phyloP scores from a whole-genome alignment of 1,139 yeast genomes.

The Yamadazyma buinensis region DNA sequence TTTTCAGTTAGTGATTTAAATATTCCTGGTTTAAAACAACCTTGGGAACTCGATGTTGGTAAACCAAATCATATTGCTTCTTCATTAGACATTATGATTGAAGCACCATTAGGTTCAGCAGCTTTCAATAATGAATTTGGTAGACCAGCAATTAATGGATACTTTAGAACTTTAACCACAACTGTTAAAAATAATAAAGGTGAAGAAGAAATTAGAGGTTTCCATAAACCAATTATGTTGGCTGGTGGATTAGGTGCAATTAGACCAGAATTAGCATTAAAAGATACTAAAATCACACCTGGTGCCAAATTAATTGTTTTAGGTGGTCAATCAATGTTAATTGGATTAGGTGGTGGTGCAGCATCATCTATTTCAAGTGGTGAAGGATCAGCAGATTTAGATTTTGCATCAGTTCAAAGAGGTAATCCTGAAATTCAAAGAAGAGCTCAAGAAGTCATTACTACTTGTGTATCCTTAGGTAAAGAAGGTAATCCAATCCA shows the following conservation, averaged over 20 bases:
- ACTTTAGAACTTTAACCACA: constrained; percentile 92
- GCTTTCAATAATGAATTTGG: constrained; percentile 99
- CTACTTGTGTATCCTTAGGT: constrained; percentile 86
- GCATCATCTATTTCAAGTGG: constrained; percentile 95
- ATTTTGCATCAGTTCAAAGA: constrained; percentile 98
- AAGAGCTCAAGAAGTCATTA: constrained; percentile 97
- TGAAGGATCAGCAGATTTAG: constrained; percentile 93
- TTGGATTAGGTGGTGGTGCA: constrained; percentile 99
- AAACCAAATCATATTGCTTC: constrained; percentile 93
- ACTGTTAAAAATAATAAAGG: constrained; percentile 61
- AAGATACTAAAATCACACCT: constrained; percentile 84
- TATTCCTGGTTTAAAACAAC: constrained; percentile 83
- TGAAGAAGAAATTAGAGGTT: constrained; percentile 80
- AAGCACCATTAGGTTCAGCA: constrained; percentile 97
- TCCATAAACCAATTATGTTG: constrained; percentile 98
- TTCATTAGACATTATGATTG: constrained; percentile 89
- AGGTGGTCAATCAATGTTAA: constrained; percentile 98
- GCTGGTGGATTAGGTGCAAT: constrained; percentile 99
- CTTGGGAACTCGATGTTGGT: constrained; percentile 90
- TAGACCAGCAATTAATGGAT: constrained; percentile 95
- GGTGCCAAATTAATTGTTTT: constrained; percentile 90
- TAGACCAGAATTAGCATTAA: constrained; percentile 88
- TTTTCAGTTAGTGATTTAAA: constrained; percentile 87
- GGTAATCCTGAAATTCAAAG: constrained; percentile 99
- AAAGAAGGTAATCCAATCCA: constrained; percentile 75